Evolutionary conservation across 805 yeast genomes (phyloP), one percentile per base, ranked within the genome.

Genomic region (Cyberlindnera suaveolens): DNA sequence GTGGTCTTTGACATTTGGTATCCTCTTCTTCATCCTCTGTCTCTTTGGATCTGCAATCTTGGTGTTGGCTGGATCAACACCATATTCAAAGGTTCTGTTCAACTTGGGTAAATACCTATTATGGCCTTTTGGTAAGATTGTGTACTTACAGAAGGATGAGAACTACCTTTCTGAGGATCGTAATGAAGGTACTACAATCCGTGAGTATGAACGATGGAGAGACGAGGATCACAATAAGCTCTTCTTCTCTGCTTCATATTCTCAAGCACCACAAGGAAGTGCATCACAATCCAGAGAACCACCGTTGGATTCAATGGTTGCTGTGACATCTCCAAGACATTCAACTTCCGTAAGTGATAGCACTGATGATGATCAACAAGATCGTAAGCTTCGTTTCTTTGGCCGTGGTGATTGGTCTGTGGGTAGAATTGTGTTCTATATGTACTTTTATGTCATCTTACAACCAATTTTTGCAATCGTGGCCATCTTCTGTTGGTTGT

Each of bases 321-420:
- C 27, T 23, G 11, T 23, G 13, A 9, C 20, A 23, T 20, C 23
- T 16, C 36, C 19, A 11, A 20, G 19, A 32, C 13, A 15, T 14
- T 6, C 23, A 11, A 32, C 6, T 9, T 23, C 27, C 31, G 31
- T n/a, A 23, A 29, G 36, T 14, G 31, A 39, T 30, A 43, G 36
- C 5, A 52, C 51, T 15, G 51, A 46, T 10, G 50, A 49, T 23
- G 62, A 58, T 27, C 52, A 49, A 30, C 53, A 53, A 19, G 52
- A 55, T 34, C 49, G 46, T 9, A 77, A 58, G 65, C 68, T 61
- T 18, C 73, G 98, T 46, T 69, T 78, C 39, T 91, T 93, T 61
- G 98, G 98, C 31, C 74, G 98, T 61, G 98, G 98, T 31, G 68
- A 79, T 51, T 93, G 98, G 98, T 80, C 82, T 15, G 58, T 80